Evolutionary conservation across 116 monocot species (phyloP).

Genomic region (Phalaenopsis hybrid): DNA sequence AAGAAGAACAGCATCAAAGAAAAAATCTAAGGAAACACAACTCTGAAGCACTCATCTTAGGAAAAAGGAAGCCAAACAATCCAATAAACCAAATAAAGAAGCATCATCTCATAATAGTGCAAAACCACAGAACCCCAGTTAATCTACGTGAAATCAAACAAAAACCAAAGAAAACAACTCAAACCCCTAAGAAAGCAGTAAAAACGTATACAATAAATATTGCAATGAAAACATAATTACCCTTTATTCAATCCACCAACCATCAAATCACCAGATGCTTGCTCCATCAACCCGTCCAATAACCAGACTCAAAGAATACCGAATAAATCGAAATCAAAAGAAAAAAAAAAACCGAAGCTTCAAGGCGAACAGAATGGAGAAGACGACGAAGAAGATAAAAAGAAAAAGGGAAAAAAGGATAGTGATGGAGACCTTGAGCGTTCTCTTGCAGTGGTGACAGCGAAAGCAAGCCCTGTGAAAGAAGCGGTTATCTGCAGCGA

Average conservation of each 20-base stretch:
- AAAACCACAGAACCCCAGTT: background rate
- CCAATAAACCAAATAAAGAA: background rate
- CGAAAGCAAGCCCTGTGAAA: slow-evolving; percentile 15
- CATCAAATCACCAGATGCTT: background rate
- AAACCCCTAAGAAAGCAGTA: background rate
- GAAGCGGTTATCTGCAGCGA: slow-evolving; percentile 12
- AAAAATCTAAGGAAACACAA: too few species aligned
- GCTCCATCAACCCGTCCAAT: background rate
- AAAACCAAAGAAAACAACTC: background rate
- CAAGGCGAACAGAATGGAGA: background rate
- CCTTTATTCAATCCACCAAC: background rate
- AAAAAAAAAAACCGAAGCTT: background rate
- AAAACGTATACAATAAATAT: background rate
- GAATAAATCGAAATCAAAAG: background rate
- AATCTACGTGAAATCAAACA: background rate
- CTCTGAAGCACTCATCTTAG: background rate
- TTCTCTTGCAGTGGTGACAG: slow-evolving; percentile 18
- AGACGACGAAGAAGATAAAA: background rate
- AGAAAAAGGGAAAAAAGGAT: background rate
- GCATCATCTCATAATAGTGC: background rate
- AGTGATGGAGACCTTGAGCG: slow-evolving; percentile 10
- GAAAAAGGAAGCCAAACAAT: background rate
- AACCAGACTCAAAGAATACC: background rate
- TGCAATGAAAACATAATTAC: background rate
- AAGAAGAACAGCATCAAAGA: background rate